Evolutionary conservation across 805 yeast genomes (phyloP), one percentile per base, ranked within the genome.

Genomic region (Pichia exigua): DNA sequence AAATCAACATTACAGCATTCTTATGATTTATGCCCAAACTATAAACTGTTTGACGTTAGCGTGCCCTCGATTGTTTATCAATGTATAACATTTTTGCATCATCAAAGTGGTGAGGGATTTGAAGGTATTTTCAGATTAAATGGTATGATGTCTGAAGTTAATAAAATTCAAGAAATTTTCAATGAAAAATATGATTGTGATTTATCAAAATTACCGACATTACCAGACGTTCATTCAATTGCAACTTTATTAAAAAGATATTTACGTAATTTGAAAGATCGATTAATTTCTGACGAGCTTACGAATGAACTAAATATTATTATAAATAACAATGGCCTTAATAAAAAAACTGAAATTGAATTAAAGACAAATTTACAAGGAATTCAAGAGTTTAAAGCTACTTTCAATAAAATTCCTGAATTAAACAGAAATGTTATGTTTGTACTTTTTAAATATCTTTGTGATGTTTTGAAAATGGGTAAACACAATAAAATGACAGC

Each of bases 41-140:
- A 60, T 63, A 70, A 52, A 74, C 42, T 66, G 0, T 57, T 77
- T 21, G 73, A 71, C 35, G 65, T 65, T 9, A 67, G 72, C 17
- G 74, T 85, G 20, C 97, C 99, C 1, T 81, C 90, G 42, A 82
- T 92, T 9, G 79, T 88, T 18, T 85, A 71, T 59, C 70, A 95
- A 54, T 89, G 96, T 61, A 61, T 91, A 35, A 85, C 80, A 51
- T 87, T 76, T 57, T 72, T 92, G 47, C 74, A 76, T 47, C 75
- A 73, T 40, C 77, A 82, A 26, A 81, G 83, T 22, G 96, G 95
- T 0, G 72, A 83, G n/a, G 78, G 78, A 55, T 94, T 88, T 65
- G 96, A 90, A 61, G 99, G 99, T 12, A 79, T 92, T 3, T 94
- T 94, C 71, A 75, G 99, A 55, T 71, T 90, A 52, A 87, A 91